These are phyloP conservation scores for Leonotis leonurus DNA, from an alignment of 257 asterid species.

Conservation along the genomic window DNA sequence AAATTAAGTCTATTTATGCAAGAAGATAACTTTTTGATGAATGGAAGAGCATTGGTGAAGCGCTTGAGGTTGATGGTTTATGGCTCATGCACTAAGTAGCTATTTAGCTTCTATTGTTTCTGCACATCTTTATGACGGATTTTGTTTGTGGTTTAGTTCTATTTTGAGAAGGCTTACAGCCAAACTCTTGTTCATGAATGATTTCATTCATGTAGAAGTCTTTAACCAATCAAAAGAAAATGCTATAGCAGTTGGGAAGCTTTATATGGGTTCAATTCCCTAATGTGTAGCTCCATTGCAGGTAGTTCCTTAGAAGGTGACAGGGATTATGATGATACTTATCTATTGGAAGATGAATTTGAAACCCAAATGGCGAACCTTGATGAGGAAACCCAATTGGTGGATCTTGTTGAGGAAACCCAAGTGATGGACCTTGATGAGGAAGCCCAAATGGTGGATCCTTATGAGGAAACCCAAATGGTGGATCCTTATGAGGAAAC, in stretches of 20 bases:
- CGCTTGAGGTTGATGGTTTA: conserved; percentile 4
- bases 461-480: conserved; percentile 22
- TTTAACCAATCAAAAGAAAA: background rate
- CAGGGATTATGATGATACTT: conserved; percentile 38
- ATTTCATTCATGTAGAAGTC: too few relatives aligned
- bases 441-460: conserved; percentile 56
- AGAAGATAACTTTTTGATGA: background rate
- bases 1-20: background rate
- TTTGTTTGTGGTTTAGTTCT: background rate
- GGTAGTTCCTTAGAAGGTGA: conserved; percentile 26
- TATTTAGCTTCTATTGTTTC: background rate
- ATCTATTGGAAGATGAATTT: conserved; percentile 41
- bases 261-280: background rate
- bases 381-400: conserved; percentile 33
- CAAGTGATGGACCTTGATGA: conserved; percentile 21
- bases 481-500: conserved; percentile 19
- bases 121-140: too few relatives aligned
- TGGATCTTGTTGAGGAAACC: conserved; percentile 27
- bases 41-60: background rate
- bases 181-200: background rate
- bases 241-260: background rate
- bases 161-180: background rate
- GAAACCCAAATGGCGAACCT: conserved; percentile 41
- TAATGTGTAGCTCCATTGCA: conserved; percentile 7
- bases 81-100: background rate